Conservation (phyloP, 2,329 filamentous ascomycete genomes). For the Nothophaeocryptopus gaeumannii region DNA sequence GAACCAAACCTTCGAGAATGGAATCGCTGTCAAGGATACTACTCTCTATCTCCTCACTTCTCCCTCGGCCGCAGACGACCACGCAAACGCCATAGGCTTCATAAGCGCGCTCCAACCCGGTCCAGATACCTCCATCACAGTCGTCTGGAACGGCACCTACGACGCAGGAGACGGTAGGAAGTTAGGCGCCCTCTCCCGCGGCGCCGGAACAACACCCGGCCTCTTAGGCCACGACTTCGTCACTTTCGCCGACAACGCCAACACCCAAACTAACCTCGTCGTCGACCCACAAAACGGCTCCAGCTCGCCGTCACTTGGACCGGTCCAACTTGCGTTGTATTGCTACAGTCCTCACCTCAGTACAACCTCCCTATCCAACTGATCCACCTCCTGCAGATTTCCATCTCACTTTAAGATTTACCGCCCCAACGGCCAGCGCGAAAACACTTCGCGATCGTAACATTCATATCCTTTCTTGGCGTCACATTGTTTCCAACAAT, state of each 20-base stretch:
- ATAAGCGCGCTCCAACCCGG: not conserved
- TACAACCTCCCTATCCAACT: too few species aligned
- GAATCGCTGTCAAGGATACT: not conserved
- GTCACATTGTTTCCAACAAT: too few species aligned
- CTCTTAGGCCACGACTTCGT: not conserved
- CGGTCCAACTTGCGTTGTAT: too few species aligned
- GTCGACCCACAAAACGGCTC: not conserved
- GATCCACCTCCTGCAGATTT: too few species aligned
- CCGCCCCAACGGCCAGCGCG: too few species aligned
- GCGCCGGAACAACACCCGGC: not conserved
- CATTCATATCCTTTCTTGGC: too few species aligned
- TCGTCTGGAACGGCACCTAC: not conserved
- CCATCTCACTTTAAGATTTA: too few species aligned
- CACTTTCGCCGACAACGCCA: not conserved
- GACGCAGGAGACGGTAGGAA: not conserved
- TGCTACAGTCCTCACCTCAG: too few species aligned
- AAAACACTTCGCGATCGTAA: too few species aligned
- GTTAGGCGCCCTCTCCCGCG: not conserved
- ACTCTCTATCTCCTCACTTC: not conserved
- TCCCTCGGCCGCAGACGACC: not conserved
- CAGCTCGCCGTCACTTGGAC: too few species aligned
- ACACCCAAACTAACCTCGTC: not conserved
- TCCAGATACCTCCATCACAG: not conserved
- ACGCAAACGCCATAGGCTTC: not conserved
- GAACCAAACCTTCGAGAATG: conserved; percentile 1